Evolutionary conservation across 345 rosid genomes (phyloP).

Genomic region (Rhodomyrtus tomentosa): DNA sequence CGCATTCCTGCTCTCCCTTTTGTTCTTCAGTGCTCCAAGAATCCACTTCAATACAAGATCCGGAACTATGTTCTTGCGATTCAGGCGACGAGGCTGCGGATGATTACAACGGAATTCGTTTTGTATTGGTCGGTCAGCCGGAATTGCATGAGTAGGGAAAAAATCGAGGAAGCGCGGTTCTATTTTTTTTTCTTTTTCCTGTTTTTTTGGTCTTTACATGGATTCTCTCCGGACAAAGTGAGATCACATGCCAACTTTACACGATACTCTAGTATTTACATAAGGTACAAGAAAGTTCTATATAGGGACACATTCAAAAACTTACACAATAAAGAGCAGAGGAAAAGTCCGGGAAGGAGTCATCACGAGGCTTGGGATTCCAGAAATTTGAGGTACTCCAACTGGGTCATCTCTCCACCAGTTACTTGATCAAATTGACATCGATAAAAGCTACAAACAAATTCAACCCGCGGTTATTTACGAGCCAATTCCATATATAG

Average conservation of each 20-base stretch:
- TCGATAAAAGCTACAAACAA: conserved; percentile 65
- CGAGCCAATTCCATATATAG: not conserved
- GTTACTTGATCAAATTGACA: conserved; percentile 80
- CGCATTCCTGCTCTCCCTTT: not conserved
- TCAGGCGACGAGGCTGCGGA: not conserved
- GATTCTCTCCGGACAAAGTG: not conserved
- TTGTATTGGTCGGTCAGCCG: not conserved
- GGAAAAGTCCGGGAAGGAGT: not conserved
- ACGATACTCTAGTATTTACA: not conserved
- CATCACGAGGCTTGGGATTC: conserved; percentile 46
- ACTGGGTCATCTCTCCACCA: conserved; percentile 92
- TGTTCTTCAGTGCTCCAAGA: not conserved
- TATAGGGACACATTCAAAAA: not conserved
- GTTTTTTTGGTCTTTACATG: not conserved
- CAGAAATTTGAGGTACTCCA: conserved; percentile 73
- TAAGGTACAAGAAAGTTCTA: not conserved
- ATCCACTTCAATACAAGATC: not conserved
- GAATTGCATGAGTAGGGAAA: not conserved
- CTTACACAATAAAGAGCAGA: not conserved
- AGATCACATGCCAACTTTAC: not conserved
- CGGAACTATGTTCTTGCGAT: not conserved
- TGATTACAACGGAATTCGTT: not conserved
- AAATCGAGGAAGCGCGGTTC: not conserved
- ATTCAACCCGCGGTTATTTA: not conserved
- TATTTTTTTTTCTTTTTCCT: not conserved